These are phyloP conservation scores for Pestalotiopsis sp. DNA, from an alignment of 2,329 filamentous ascomycete species.

Conservation along the genomic window DNA sequence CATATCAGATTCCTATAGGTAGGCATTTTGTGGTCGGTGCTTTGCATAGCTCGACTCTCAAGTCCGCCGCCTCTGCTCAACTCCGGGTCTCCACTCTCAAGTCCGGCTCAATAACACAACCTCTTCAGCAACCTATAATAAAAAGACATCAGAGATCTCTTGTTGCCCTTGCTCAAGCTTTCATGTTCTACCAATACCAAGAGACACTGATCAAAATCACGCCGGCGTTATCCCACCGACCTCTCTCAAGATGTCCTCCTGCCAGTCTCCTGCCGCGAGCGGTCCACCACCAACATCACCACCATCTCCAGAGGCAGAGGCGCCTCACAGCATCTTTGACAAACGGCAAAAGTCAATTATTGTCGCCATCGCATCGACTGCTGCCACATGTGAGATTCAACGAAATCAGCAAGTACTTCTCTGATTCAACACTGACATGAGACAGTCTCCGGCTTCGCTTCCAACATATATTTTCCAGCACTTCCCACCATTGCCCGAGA, in stretches of 20 bases:
- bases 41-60: background rate
- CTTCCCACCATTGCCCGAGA: constrained; percentile 20
- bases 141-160: background rate
- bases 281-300: background rate
- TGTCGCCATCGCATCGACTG: constrained; percentile 46
- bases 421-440: background rate
- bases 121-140: background rate
- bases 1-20: background rate
- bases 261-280: background rate
- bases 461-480: constrained; percentile 28
- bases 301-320: background rate
- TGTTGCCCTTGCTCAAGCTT: background rate
- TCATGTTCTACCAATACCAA: too few species aligned
- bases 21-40: constrained; percentile 6
- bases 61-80: background rate
- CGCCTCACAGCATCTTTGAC: constrained; percentile 53
- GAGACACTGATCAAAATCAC: too few species aligned
- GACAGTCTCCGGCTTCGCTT: constrained; percentile 33
- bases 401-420: background rate
- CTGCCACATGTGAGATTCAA: constrained; percentile 47
- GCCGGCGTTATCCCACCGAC: too few species aligned
- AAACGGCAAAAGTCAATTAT: constrained; percentile 49
- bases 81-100: background rate
- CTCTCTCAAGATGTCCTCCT: background rate
- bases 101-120: background rate